Conservation (phyloP, 2,329 filamentous ascomycete genomes). For the Ramichloridium luteum region DNA sequence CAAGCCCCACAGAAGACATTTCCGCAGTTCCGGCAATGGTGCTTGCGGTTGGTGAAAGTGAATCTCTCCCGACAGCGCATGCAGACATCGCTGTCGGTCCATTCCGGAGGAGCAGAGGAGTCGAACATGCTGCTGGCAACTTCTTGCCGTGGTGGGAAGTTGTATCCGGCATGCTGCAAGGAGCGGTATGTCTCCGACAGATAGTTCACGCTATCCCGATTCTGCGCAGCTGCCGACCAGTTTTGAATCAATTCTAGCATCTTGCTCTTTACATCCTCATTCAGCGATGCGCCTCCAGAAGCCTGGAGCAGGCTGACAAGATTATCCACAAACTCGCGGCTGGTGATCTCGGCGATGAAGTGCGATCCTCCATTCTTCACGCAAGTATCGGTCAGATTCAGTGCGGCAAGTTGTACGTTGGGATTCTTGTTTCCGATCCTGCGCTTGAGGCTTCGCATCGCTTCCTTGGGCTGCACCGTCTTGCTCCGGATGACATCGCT, state of each 20-base stretch:
- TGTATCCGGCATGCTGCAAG: constrained; percentile 72
- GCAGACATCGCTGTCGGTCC: constrained; percentile 95
- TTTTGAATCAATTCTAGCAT: constrained; percentile 88
- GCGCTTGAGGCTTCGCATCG: constrained; percentile 90
- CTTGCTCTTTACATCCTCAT: constrained; percentile 74
- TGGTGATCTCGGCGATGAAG: constrained; percentile 90
- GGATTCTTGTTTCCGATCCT: constrained; percentile 96
- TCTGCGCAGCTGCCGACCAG: constrained; percentile 84
- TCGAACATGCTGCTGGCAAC: constrained; percentile 97
- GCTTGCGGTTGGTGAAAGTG: constrained; percentile 95
- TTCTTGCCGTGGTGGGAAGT: constrained; percentile 74
- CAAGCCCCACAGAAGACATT: constrained; percentile 96
- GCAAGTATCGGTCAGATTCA: constrained; percentile 94
- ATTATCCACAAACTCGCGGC: constrained; percentile 97
- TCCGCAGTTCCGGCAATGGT: constrained; percentile 95
- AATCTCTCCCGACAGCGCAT: constrained; percentile 95
- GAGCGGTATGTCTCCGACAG: constrained; percentile 76
- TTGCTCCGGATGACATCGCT: constrained; percentile 96
- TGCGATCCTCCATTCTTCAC: constrained; percentile 96
- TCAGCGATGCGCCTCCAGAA: constrained; percentile 59
- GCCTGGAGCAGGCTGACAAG: constrained; percentile 79
- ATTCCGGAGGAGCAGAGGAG: constrained; percentile 93
- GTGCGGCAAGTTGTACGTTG: constrained; percentile 86
- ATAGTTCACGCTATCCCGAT: constrained; percentile 69
- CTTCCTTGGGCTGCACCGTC: constrained; percentile 92